phyloP scores from a whole-genome alignment of 768 basidiomycete genomes.

The Panellus pusillus region DNA sequence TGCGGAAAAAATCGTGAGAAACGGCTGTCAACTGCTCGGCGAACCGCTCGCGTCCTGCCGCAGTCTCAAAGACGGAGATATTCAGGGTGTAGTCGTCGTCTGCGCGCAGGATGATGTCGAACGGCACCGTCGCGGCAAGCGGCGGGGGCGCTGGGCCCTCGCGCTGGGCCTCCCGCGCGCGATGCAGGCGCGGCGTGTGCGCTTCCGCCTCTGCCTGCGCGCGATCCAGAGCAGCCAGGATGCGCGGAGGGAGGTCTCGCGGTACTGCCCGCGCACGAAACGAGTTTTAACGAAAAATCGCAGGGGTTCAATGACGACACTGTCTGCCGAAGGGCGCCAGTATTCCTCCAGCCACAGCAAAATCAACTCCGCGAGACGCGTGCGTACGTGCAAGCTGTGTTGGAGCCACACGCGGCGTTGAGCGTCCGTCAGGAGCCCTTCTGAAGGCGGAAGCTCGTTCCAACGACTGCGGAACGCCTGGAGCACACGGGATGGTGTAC shows the following conservation, averaged over 20 bases:
- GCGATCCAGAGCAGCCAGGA: conserved; percentile 32
- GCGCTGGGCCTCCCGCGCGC: conserved; percentile 10
- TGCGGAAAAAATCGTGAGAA: conserved; percentile 36
- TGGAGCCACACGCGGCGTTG: conserved; percentile 38
- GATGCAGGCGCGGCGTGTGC: conserved; percentile 7
- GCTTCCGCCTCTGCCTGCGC: conserved; percentile 7
- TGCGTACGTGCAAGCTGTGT: conserved; percentile 50
- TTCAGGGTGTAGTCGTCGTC: conserved; percentile 28
- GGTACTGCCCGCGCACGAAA: conserved; percentile 31
- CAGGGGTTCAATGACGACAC: conserved; percentile 34
- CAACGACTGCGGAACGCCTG: conserved; percentile 46
- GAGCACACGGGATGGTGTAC: conserved; percentile 47
- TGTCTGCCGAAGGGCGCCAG: conserved; percentile 61
- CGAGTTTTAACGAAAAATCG: conserved; percentile 24
- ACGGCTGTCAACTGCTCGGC: conserved; percentile 45
- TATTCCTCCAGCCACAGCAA: conserved; percentile 72
- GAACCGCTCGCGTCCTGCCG: conserved; percentile 41
- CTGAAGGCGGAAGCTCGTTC: conserved; percentile 34
- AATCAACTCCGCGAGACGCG: conserved; percentile 60
- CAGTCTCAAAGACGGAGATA: conserved; percentile 35
- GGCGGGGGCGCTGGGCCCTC: conserved; percentile 16
- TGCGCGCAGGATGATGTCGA: conserved; percentile 28
- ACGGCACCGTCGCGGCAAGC: conserved; percentile 19
- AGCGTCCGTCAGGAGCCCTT: conserved; percentile 23
- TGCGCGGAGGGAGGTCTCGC: conserved; percentile 23